phyloP scores from a whole-genome alignment of 768 basidiomycete genomes.

The Leccinum incarnatum region DNA sequence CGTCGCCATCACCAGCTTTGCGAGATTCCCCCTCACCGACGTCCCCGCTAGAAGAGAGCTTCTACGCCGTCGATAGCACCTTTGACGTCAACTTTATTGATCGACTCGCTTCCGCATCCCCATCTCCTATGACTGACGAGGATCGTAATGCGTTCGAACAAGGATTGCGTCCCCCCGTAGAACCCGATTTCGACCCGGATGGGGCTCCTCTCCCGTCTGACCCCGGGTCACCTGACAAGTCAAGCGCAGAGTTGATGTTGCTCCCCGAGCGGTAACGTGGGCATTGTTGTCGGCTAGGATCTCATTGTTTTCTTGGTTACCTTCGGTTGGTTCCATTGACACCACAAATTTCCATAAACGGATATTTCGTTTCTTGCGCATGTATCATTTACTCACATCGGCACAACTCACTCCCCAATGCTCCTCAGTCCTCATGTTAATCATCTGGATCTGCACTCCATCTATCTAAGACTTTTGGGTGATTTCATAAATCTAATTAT shows the following conservation, averaged over 20 bases:
- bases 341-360: conserved; percentile 8
- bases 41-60: conserved; percentile 18
- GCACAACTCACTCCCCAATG: conserved; percentile 1
- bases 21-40: neutral
- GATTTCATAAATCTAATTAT: neutral
- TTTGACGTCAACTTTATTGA: conserved; percentile 41
- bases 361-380: conserved; percentile 17
- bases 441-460: conserved; percentile 16
- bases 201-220: conserved; percentile 38
- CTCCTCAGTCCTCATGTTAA: conserved; percentile 5
- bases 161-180: conserved; percentile 12
- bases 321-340: conserved; percentile 11
- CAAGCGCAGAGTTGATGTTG: conserved; percentile 36
- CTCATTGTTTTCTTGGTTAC: neutral
- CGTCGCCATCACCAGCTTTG: conserved; percentile 15
- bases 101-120: conserved; percentile 37
- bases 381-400: conserved; percentile 16
- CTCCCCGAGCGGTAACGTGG: conserved; percentile 43
- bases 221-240: conserved; percentile 46
- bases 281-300: neutral
- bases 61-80: conserved; percentile 22
- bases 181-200: conserved; percentile 41
- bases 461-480: conserved; percentile 7
- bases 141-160: conserved; percentile 23
- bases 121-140: conserved; percentile 34